Evolutionary conservation across 1,284 basidiomycete genomes (phyloP).

Genomic region (Volvariella surrecta): DNA sequence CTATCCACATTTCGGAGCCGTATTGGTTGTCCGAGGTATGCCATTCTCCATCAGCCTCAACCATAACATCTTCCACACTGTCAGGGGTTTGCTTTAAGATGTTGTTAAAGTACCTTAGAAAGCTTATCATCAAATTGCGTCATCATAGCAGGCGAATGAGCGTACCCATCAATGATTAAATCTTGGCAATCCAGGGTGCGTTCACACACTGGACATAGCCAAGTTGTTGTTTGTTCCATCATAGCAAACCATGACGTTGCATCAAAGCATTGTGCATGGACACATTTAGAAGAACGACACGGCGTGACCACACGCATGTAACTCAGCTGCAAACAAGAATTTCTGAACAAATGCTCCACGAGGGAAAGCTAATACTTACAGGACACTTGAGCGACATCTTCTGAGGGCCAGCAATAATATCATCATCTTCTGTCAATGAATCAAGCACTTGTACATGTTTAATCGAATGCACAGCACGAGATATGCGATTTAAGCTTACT

Average conservation of each 20-base stretch:
- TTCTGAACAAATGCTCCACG: not conserved
- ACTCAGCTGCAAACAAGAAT: constrained; percentile 53
- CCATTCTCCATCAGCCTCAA: constrained; percentile 95
- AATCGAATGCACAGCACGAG: constrained; percentile 5
- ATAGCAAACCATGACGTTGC: constrained; percentile 90
- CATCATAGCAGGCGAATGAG: constrained; percentile 10
- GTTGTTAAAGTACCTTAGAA: constrained; percentile 68
- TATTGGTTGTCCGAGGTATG: constrained; percentile 84
- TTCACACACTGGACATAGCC: constrained; percentile 95
- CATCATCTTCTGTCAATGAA: constrained; percentile 66
- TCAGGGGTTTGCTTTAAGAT: constrained; percentile 76
- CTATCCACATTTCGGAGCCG: constrained; percentile 66
- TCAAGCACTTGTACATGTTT: constrained; percentile 47
- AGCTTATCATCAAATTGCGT: constrained; percentile 3
- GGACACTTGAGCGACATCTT: constrained; percentile 90
- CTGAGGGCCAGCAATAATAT: constrained; percentile 81
- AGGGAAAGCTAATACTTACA: constrained; percentile 38
- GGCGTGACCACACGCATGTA: constrained; percentile 84
- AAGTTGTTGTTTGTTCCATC: constrained; percentile 96
- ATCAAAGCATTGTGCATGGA: constrained; percentile 95
- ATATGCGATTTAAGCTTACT: constrained; percentile 36
- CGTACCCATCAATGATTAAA: constrained; percentile 87
- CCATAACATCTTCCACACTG: constrained; percentile 82
- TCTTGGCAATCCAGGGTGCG: constrained; percentile 72
- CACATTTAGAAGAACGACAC: constrained; percentile 78